Evolutionary conservation across 345 rosid species (phyloP), one percentile per base, ranked within the genome.

Genomic region (Lepidium aucheri): DNA sequence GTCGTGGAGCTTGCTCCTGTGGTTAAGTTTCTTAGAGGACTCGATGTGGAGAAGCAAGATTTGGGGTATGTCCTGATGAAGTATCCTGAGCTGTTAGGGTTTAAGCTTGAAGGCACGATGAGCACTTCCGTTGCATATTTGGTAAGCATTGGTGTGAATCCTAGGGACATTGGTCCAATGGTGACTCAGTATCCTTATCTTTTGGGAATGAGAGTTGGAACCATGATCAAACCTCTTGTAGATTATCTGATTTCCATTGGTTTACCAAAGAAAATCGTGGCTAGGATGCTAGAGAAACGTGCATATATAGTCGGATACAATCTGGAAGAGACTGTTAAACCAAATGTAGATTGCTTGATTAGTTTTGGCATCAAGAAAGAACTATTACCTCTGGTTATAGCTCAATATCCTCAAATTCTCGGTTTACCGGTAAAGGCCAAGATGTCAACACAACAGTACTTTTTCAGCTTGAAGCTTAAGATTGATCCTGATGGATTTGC

Each of bases 1-100:
- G 88, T 87, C 16, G 97, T 92, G 72, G 98, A 93, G 86, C 88
- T 93, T 57, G 84, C 83, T 45, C 98, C 98, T 1, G 98, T 90
- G 41, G 67, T 87, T 63, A 90, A 82, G 85, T 86, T 89, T 70
- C 96, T 93, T 34, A 76, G 97, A 2, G 98, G 98, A 30, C 83
- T 90, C 11, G 98, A 93, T 69, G 96, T 93, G 30, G 97, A 93
- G 62, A 93, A 67, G 81, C 88, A 86, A 60, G 97, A 90, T 74
- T 38, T 90, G 0, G 98, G 91, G 1, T 87, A 77, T 74, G 97
- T 93, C 3, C 39, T 93, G 57, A 83, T 74, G 77, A 93, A 87
- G 82, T 90, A 93, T 74, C 98, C 97, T 0, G 96, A 93, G 78
- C 78, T 93, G 13, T 67, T 93, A 16, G 98, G 98, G 74, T 93